Base-by-base conservation (phyloP, 306 rosid genomes). In the Hippophae rhamnoides region DNA sequence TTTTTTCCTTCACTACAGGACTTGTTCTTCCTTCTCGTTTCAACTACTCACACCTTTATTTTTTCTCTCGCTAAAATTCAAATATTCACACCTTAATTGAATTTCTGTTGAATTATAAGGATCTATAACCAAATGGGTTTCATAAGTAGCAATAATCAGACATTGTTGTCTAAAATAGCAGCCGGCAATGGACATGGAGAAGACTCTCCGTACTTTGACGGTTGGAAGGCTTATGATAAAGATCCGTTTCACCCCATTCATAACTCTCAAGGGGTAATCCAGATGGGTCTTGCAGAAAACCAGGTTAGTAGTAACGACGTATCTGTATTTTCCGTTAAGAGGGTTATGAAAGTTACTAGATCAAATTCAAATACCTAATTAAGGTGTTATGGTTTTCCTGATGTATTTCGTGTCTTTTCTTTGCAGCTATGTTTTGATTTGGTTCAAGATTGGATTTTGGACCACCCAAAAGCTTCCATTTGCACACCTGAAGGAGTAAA, bases 211-310 rank as follows among this genome's bases (percentile, higher is more conserved):
- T 81, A 81, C 48, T 89, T 89, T 56, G 95, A 83, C 50, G 97
- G 97, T 1, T 89, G 97, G 97, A 86, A 86, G 54, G 97, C 95
- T 7, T 79, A 78, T 56, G 84, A 89, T 7, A 43, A 40, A 10
- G 70, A 89, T 25, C 97, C 95, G 2, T 89, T 79, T 74, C 87
- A 89, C 41, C 66, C 73, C 46, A 78, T 58, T n/a, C 18, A 72
- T 6, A 89, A 89, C 47, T 79, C 77, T 54, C 8, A 70, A 25
- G 97, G 97, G 3, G 95, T 89, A 54, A 86, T 89, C 63, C 97
- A 89, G 63, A 89, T 89, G 97, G 97, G 95, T 41, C 81, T 89
- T 5, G 97, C 95, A 47, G 97, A 89, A 74, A 89, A 89, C 73
- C 80, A 79, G 81, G 97, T 89, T 83, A 42, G 54, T 25, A 50